Evolutionary conservation across 139 green algal genomes (phyloP).

Genomic region (Dunaliella primolecta): DNA sequence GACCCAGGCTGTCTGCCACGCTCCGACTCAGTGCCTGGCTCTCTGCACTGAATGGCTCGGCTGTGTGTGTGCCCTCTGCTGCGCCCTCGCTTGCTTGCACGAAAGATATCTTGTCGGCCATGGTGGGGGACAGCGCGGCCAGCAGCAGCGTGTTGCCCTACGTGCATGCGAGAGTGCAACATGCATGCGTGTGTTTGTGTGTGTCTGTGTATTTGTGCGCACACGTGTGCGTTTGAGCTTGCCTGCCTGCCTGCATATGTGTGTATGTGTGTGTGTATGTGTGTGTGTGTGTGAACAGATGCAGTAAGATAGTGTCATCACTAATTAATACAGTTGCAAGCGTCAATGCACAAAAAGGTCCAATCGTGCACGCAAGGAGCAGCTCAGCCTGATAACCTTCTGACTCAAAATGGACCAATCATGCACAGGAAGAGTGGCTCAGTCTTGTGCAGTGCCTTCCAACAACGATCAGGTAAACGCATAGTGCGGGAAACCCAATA

Average conservation of each 20-base stretch:
- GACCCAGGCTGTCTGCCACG: conserved; percentile 3
- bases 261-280: background rate
- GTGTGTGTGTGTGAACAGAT: background rate
- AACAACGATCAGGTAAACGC: no score
- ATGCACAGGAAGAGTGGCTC: no score
- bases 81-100: background rate
- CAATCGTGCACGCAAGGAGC: no score
- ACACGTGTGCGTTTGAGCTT: no score
- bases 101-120: background rate
- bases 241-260: no score
- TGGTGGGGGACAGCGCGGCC: conserved; percentile 30
- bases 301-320: no score
- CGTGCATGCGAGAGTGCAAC: conserved; percentile 8
- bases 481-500: no score
- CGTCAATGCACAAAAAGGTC: no score
- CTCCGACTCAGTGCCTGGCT: background rate
- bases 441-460: no score
- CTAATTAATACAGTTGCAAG: no score
- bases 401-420: no score
- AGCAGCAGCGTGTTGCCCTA: conserved; percentile 52
- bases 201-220: background rate
- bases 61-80: background rate
- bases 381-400: no score
- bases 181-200: background rate
- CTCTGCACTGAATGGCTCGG: background rate